Evolutionary conservation across 2,329 filamentous ascomycete species (phyloP).

Genomic region (Scedosporium apiospermum): DNA sequence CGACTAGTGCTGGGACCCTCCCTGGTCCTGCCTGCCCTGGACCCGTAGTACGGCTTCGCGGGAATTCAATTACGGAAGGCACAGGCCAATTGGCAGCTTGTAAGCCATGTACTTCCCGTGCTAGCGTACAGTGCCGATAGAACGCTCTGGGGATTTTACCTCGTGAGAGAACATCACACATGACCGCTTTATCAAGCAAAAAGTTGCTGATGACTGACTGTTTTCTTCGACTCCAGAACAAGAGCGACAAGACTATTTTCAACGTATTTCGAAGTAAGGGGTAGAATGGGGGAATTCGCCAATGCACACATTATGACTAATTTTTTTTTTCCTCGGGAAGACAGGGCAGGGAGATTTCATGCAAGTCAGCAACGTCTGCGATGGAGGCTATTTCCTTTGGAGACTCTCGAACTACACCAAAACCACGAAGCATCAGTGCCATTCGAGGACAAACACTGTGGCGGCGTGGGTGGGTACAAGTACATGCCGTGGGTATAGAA

Average conservation of each 20-base stretch:
- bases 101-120: not conserved
- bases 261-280: no score
- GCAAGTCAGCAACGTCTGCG: no score
- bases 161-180: not conserved
- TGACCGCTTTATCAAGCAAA: not conserved
- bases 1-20: conserved; percentile 17
- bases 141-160: not conserved
- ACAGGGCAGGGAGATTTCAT: no score
- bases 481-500: not conserved
- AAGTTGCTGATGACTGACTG: no score
- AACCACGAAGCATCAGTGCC: not conserved
- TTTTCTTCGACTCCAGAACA: no score
- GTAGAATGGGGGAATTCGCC: no score
- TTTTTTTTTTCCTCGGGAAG: no score
- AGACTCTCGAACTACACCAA: no score
- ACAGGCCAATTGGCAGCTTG: no score
- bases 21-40: not conserved
- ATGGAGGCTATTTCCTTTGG: no score
- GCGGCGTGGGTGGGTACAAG: not conserved
- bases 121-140: not conserved
- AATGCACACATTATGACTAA: no score
- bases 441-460: not conserved
- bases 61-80: not conserved
- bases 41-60: conserved; percentile 6
- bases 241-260: no score